Evolutionary conservation across 768 basidiomycete species (phyloP), one percentile per base, ranked within the genome.

Genomic region (Xerocomellus amylosporus): DNA sequence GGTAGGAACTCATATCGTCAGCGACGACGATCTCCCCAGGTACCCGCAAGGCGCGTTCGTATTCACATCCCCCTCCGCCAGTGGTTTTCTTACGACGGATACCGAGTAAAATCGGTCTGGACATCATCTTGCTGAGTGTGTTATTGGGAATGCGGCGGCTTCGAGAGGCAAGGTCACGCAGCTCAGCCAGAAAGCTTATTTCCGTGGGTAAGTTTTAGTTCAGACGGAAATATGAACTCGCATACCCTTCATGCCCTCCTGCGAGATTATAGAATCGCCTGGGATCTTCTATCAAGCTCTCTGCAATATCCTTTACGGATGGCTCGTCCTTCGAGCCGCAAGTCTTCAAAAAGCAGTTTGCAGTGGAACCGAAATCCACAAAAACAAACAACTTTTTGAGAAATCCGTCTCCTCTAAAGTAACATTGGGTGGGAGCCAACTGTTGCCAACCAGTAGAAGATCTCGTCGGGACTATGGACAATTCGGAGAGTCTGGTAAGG

Each of bases 271-370:
- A 88, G 64, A 94, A 91, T 52, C 76, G 72, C 30, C 73, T 72
- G 10, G 90, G 88, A 67, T 91, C 76, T 2, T 75, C 75, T 14
- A 93, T 64, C 28, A 93, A 69, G 51, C 83, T 85, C 46, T 78
- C 77, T 0, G 84, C 85, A 40, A 91, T 77, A 69, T 93, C 91
- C 54, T 90, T 85, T 4, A 90, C 81, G 41, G 82, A 90, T 1
- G 94, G 94, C 63, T 92, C 90, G 31, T 82, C 83, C 63, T 84
- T 86, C 17, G 93, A 88, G 4, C 94, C 93, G 58, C 91, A 90
- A 8, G 88, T 85, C 47, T 78, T 80, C 39, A 98, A 74, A 71
- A 98, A 97, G 4, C 78, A 74, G 62, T 93, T 94, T 34, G 87
- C 94, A 8, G 76, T 72, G 2, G 76, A 63, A 1, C 93, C 93